A percentile compares a stretch with the other conserved stretches of the same genome.
phyloP scores from a whole-genome alignment of 2,329 filamentous ascomycete species.

The Coniochaeta sp. region DNA sequence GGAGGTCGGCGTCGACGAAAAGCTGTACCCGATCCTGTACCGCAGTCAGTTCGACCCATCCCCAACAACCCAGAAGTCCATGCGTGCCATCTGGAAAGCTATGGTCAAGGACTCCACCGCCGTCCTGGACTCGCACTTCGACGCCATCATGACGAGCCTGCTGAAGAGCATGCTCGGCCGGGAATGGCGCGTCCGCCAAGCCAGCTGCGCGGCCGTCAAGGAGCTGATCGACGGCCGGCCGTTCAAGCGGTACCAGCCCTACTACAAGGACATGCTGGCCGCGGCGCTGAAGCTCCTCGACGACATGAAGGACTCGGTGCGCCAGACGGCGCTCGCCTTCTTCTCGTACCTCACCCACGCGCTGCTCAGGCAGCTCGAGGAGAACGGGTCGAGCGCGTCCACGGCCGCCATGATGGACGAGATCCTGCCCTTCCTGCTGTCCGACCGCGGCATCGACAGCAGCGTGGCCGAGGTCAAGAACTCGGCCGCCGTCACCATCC shows the following conservation, averaged over 20 bases:
- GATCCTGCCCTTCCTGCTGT: constrained; percentile 84
- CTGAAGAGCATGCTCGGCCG: constrained; percentile 79
- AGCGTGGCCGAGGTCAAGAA: constrained; percentile 79
- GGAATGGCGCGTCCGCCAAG: constrained; percentile 90
- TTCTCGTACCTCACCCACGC: constrained; percentile 80
- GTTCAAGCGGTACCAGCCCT: constrained; percentile 70
- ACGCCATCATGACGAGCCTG: constrained; percentile 81
- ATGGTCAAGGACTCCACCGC: constrained; percentile 81
- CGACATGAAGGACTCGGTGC: constrained; percentile 89
- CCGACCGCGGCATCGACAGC: constrained; percentile 82
- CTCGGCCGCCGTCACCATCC: constrained; percentile 75
- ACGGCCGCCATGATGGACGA: constrained; percentile 76
- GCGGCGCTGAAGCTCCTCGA: constrained; percentile 86
- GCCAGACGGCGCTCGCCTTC: constrained; percentile 70
- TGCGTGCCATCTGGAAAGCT: constrained; percentile 97
- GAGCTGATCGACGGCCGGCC: constrained; percentile 80
- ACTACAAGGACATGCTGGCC: constrained; percentile 79
- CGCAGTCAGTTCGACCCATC: constrained; percentile 95
- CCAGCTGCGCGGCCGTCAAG: constrained; percentile 82
- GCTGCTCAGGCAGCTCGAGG: constrained; percentile 77
- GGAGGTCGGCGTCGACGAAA: constrained; percentile 81
- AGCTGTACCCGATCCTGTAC: constrained; percentile 90
- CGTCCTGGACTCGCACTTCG: constrained; percentile 75
- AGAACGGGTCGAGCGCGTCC: constrained; percentile 62
- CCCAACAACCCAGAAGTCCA: constrained; percentile 82